Evolutionary conservation across 2,329 filamentous ascomycete genomes (phyloP).

Genomic region (Coccinonectria pachysandricola): DNA sequence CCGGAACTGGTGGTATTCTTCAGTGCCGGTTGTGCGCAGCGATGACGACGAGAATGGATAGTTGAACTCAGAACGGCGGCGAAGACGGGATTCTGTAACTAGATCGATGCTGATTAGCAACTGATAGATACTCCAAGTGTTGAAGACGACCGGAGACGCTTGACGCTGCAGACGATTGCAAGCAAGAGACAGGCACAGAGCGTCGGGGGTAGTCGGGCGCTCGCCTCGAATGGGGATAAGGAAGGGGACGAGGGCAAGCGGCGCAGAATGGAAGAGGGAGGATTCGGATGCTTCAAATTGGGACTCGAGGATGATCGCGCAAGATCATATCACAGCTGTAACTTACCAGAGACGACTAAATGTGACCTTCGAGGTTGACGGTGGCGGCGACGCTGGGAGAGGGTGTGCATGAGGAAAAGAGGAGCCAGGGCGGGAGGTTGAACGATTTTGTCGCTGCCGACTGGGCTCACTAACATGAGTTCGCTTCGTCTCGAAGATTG

Average conservation of each 20-base stretch:
- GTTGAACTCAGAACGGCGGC: conserved; percentile 11
- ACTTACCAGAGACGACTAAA: conserved; percentile 29
- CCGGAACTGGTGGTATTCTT: conserved; percentile 19
- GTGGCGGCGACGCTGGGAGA: conserved; percentile 25
- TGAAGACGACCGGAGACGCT: conserved; percentile 4
- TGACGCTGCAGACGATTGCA: conserved; percentile 5
- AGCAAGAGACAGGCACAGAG: conserved; percentile 8
- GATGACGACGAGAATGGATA: conserved; percentile 16
- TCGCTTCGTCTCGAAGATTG: conserved; percentile 5
- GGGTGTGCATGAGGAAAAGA: conserved; percentile 35
- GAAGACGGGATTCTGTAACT: conserved; percentile 4
- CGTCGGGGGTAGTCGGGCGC: conserved; percentile 13
- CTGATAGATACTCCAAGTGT: conserved; percentile 4
- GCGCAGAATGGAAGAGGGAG: conserved; percentile 15
- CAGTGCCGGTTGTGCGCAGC: conserved; percentile 22
- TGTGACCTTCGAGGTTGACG: conserved; percentile 23
- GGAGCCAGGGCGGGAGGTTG: conserved; percentile 28
- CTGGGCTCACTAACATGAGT: conserved; percentile 18
- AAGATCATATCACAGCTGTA: conserved; percentile 21
- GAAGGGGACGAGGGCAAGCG: conserved; percentile 15
- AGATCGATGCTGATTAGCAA: conserved; percentile 13
- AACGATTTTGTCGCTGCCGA: conserved; percentile 30
- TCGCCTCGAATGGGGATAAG: conserved; percentile 14
- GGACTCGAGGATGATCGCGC: conserved; percentile 25
- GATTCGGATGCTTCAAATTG: conserved; percentile 16